Evolutionary conservation across 352 stramenopile genomes (phyloP).

Genomic region (Thalassiosira mediterranea): DNA sequence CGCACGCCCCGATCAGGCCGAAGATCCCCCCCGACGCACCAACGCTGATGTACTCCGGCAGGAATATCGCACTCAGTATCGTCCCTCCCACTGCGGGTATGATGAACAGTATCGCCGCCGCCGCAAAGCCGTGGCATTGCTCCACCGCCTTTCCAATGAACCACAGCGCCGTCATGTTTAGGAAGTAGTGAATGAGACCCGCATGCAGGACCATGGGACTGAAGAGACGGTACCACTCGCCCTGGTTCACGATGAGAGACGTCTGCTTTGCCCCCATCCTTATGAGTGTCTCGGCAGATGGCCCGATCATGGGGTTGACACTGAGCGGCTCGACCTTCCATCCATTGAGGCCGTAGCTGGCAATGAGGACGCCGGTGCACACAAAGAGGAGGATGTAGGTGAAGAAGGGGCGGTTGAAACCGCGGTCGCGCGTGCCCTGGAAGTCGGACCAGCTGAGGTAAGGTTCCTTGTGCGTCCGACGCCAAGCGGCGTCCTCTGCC

Average conservation of each 20-base stretch:
- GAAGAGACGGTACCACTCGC: conserved; percentile 81
- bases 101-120: conserved; percentile 71
- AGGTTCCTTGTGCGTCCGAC: conserved; percentile 59
- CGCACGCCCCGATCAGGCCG: conserved; percentile 80
- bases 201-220: conserved; percentile 84
- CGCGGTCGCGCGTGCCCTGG: conserved; percentile 48
- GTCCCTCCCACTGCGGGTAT: conserved; percentile 77
- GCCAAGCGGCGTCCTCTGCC: conserved; percentile 79
- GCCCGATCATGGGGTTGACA: conserved; percentile 85
- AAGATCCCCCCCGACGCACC: conserved; percentile 85
- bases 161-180: conserved; percentile 79
- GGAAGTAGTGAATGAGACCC: conserved; percentile 80
- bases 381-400: conserved; percentile 65
- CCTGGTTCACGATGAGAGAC: conserved; percentile 73
- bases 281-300: conserved; percentile 70
- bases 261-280: conserved; percentile 73
- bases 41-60: conserved; percentile 79
- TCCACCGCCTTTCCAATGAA: conserved; percentile 82
- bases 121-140: conserved; percentile 70
- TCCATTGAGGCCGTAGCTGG: conserved; percentile 78
- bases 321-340: conserved; percentile 82
- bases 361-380: conserved; percentile 70
- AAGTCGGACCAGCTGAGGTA: conserved; percentile 81
- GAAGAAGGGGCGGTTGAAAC: conserved; percentile 72
- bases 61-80: conserved; percentile 78